These are phyloP conservation scores for Phytophthora megakarya DNA, from an alignment of 352 stramenopile species.

Conservation along the genomic window DNA sequence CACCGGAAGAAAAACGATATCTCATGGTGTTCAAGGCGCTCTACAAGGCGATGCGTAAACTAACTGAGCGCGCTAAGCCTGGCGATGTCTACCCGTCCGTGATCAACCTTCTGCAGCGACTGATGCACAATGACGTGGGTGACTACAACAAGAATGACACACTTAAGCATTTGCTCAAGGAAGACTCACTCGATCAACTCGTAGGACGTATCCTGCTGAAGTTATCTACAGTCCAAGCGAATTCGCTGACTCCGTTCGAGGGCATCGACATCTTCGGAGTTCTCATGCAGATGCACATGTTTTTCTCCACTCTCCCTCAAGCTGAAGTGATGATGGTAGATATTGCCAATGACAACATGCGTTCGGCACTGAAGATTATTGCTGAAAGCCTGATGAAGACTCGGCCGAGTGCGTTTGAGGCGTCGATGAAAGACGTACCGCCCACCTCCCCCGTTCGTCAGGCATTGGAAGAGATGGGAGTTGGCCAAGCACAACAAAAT, in stretches of 20 bases:
- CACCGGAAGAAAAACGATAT: slow-evolving; percentile 62
- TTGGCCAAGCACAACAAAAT: slow-evolving; percentile 31
- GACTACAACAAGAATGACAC: slow-evolving; percentile 80
- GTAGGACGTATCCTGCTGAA: slow-evolving; percentile 74
- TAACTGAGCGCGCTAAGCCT: slow-evolving; percentile 64
- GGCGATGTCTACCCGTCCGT: slow-evolving; percentile 78
- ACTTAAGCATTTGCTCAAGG: slow-evolving; percentile 74
- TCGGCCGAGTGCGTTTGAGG: slow-evolving; percentile 55
- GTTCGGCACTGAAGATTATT: slow-evolving; percentile 69
- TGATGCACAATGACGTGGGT: slow-evolving; percentile 78
- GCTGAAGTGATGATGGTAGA: slow-evolving; percentile 70
- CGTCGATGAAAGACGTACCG: slow-evolving; percentile 62
- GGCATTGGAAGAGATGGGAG: slow-evolving; percentile 49
- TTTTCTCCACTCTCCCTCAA: slow-evolving; percentile 76
- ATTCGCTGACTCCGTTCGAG: slow-evolving; percentile 69
- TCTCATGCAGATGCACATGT: slow-evolving; percentile 88
- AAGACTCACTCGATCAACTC: slow-evolving; percentile 80
- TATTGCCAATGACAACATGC: slow-evolving; percentile 81
- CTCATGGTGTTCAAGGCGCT: slow-evolving; percentile 76
- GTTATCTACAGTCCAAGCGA: slow-evolving; percentile 62
- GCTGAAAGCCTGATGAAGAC: slow-evolving; percentile 64
- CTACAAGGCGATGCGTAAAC: slow-evolving; percentile 58
- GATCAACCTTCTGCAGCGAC: slow-evolving; percentile 79
- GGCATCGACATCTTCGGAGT: slow-evolving; percentile 82
- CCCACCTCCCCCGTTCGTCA: slow-evolving; percentile 57